These are phyloP conservation scores for Amanita jacksonii DNA, from an alignment of 768 basidiomycete genomes.

Conservation along the genomic window DNA sequence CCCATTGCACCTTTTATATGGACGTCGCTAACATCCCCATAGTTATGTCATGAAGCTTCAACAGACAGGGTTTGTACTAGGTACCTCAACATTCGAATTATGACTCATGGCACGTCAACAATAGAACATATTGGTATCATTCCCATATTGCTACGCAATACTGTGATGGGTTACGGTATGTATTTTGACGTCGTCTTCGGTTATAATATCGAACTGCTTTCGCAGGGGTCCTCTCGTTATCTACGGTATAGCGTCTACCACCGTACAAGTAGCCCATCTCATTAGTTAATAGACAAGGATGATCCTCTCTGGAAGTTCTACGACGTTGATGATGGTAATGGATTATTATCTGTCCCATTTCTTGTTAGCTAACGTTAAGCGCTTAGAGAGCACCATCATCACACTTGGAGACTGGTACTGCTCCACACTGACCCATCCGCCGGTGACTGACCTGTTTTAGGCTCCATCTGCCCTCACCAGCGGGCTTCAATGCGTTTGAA, in stretches of 20 bases:
- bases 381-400: constrained; percentile 27
- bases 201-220: background rate
- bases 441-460: constrained; percentile 5
- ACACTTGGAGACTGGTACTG: constrained; percentile 30
- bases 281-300: constrained; percentile 9
- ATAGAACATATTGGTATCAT: constrained; percentile 31
- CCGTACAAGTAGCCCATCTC: background rate
- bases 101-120: constrained; percentile 10
- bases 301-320: constrained; percentile 17
- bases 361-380: constrained; percentile 18
- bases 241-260: constrained; percentile 14
- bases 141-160: constrained; percentile 30
- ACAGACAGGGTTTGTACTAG: constrained; percentile 2
- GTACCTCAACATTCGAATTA: background rate
- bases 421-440: background rate
- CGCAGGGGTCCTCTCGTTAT: constrained; percentile 30
- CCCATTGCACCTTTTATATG: background rate
- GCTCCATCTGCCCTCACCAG: constrained; percentile 16
- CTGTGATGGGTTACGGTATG: constrained; percentile 35
- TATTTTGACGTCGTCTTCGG: too few species aligned
- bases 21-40: background rate
- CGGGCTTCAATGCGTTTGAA: constrained; percentile 14
- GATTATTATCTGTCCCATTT: too few species aligned
- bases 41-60: constrained; percentile 23
- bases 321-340: constrained; percentile 26